Evolutionary conservation across 1,284 basidiomycete genomes (phyloP).

Genomic region (Gymnopus androsaceus): DNA sequence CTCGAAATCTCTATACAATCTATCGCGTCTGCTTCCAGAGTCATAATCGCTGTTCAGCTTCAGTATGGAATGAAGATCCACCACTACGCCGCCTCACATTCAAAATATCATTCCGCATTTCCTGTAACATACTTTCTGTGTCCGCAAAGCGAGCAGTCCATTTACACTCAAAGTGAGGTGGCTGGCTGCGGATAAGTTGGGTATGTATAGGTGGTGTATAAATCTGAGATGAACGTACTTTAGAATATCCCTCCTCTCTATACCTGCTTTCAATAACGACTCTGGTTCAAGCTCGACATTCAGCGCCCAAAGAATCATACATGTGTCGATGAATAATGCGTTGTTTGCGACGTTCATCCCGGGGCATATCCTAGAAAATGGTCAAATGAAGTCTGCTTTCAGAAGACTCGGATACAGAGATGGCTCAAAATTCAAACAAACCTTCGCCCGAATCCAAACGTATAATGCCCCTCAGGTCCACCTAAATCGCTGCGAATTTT

Average conservation of each 20-base stretch:
- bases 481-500: not conserved
- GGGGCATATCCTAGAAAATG: conserved; percentile 7
- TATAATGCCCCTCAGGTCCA: conserved; percentile 8
- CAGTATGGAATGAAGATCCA: too few relatives aligned
- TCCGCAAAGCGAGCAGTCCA: too few relatives aligned
- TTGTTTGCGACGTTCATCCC: conserved; percentile 7
- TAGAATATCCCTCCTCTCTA: not conserved
- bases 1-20: too few relatives aligned
- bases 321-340: conserved; percentile 3
- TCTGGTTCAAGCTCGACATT: not conserved
- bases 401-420: not conserved
- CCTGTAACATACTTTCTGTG: too few relatives aligned
- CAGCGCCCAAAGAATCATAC: conserved; percentile 1
- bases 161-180: too few relatives aligned
- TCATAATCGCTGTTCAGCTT: too few relatives aligned
- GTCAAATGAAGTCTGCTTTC: not conserved
- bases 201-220: too few relatives aligned
- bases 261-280: not conserved
- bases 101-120: too few relatives aligned
- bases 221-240: too few relatives aligned
- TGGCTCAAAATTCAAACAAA: not conserved
- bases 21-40: too few relatives aligned
- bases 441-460: conserved; percentile 12
- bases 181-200: too few relatives aligned
- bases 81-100: too few relatives aligned